These are phyloP conservation scores for Trichoderma oligosporum DNA, from an alignment of 2,329 filamentous ascomycete species.

Conservation along the genomic window DNA sequence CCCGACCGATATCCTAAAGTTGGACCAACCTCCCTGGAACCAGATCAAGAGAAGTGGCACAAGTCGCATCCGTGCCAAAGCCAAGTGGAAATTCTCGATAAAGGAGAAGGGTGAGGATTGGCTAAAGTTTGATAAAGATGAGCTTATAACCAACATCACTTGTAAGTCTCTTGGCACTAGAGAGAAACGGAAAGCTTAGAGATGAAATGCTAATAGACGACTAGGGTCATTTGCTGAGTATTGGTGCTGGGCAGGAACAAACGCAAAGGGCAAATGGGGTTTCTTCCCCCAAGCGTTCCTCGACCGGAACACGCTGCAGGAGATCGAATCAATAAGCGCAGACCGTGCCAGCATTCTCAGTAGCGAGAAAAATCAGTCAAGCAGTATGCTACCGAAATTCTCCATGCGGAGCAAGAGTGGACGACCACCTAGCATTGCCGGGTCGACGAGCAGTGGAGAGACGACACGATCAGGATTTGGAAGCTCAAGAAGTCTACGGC, in stretches of 20 bases:
- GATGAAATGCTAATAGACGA: slow-evolving; percentile 2
- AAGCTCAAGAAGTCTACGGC: slow-evolving; percentile 21
- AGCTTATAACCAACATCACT: slow-evolving; percentile 61
- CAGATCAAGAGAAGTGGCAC: slow-evolving; percentile 46
- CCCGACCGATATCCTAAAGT: slow-evolving; percentile 45
- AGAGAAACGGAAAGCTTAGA: background rate
- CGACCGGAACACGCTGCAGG: slow-evolving; percentile 44
- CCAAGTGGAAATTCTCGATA: slow-evolving; percentile 52
- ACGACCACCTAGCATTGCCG: slow-evolving; percentile 34
- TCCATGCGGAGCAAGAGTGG: slow-evolving; percentile 31
- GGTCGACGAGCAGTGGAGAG: slow-evolving; percentile 33
- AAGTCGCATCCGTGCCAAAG: slow-evolving; percentile 46
- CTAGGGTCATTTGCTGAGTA: slow-evolving; percentile 45
- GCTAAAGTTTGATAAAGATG: slow-evolving; percentile 63
- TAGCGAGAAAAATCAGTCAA: slow-evolving; percentile 35
- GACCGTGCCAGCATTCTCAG: slow-evolving; percentile 32
- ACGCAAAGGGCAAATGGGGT: slow-evolving; percentile 50
- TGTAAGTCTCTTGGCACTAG: slow-evolving; percentile 38
- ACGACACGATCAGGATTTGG: slow-evolving; percentile 21
- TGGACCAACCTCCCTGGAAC: slow-evolving; percentile 44
- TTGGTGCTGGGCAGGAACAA: slow-evolving; percentile 56
- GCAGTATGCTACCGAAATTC: slow-evolving; percentile 36
- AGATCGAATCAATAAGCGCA: slow-evolving; percentile 28
- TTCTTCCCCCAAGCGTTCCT: slow-evolving; percentile 51
- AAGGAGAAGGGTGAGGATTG: slow-evolving; percentile 45